Base-by-base conservation (phyloP, 106 monocot species). In the Platanthera guangdongensis region DNA sequence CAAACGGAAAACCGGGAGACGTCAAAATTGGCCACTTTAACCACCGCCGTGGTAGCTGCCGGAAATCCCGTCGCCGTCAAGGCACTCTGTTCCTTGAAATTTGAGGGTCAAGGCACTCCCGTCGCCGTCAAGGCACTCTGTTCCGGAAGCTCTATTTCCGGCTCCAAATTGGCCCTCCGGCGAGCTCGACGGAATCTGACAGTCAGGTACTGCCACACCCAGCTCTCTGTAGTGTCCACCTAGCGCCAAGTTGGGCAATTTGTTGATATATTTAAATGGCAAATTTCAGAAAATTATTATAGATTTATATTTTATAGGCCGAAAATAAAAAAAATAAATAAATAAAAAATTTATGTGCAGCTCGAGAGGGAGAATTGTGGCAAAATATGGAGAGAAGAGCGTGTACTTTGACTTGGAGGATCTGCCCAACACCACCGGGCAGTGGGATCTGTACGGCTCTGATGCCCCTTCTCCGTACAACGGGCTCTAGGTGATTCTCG, bases 301-400 rank as follows among this genome's bases (percentile, higher is more conserved):
- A 39, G 39, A 39, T 39, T 39, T 39, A 39, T 39, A 39, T 3
- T 39, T 39, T 39, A 39, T 39, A 39, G 39, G 39, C 39, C 39
- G 39, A 39, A 39, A 39, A 39, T 39, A 30, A 8, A 14, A 21
- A 52, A n/a, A n/a, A n/a, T n/a, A n/a, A n/a, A n/a, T n/a, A n/a
- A n/a, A n/a, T n/a, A n/a, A n/a, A n/a, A 25, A n/a, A 19, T 45
- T 77, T n/a, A 19, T 65, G 22, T 74, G 30, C 52, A 82, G 82
- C 5, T 55, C 74, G 5, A 46, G 50, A 25, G 78, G 74, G 51
- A 74, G 78, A 1, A 85, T 91, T 30, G 84, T 84, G 67, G 91
- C 91, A 1, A 92, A 92, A 84, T 95, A 95, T 74, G 95, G 95
- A 2, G 95, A 95, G 9, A 95, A 95, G 87, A 95, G 95, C 77